These are phyloP conservation scores for Fragaria ananassa DNA, from an alignment of 306 rosid genomes.

Conservation along the genomic window DNA sequence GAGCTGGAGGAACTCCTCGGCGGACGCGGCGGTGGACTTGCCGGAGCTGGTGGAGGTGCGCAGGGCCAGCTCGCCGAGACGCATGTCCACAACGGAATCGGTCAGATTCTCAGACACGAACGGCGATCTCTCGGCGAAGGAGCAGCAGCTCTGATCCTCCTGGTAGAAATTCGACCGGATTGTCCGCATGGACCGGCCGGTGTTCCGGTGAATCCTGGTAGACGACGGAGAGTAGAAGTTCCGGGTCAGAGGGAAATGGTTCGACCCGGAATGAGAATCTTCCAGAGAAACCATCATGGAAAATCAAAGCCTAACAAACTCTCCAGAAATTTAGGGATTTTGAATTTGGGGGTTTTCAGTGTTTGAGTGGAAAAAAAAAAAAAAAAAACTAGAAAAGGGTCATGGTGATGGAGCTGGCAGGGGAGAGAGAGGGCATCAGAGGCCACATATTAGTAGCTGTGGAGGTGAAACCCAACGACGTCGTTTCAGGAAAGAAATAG, in stretches of 20 bases:
- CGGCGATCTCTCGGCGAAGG: constrained; percentile 45
- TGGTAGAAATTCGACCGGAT: constrained; percentile 69
- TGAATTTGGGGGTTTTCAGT: neutral
- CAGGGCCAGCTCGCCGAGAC: constrained; percentile 79
- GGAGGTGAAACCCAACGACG: neutral
- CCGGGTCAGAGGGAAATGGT: constrained; percentile 44
- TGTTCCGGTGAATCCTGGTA: constrained; percentile 47
- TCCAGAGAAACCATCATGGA: constrained; percentile 71
- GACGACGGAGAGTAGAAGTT: constrained; percentile 47
- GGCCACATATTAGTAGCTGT: neutral
- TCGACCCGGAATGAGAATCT: constrained; percentile 61
- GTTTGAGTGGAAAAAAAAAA: neutral
- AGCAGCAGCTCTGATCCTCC: constrained; percentile 51
- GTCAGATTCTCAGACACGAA: constrained; percentile 65
- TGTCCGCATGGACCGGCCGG: constrained; percentile 91
- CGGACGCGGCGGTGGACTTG: constrained; percentile 34
- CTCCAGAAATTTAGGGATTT: neutral
- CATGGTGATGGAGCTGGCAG: neutral
- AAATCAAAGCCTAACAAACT: neutral
- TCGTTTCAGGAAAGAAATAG: neutral
- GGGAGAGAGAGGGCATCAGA: neutral
- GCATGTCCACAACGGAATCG: constrained; percentile 81
- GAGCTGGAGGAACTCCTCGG: constrained; percentile 68
- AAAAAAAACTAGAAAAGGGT: neutral
- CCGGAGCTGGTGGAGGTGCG: constrained; percentile 39